Conservation (phyloP, 176 grass and related monocot species). For the Melocanna baccifera region DNA sequence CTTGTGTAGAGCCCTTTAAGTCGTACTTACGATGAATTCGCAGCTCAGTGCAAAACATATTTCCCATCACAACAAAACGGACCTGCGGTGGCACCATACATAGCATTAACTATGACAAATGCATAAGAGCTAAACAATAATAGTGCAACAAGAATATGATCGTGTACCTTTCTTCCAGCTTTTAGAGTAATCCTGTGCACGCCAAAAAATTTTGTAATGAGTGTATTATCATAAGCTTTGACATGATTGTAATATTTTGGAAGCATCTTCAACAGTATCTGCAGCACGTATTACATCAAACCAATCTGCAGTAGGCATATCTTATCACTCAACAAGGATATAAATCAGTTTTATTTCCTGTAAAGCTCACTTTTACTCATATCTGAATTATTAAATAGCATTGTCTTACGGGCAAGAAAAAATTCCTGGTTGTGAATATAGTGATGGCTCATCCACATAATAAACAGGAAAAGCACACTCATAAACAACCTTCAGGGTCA, state of each 20-base stretch:
- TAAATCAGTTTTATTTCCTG: background rate
- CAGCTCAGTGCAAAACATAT: constrained; percentile 96
- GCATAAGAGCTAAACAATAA: constrained; percentile 13
- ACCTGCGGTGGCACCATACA: constrained; percentile 51
- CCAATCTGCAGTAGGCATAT: constrained; percentile 61
- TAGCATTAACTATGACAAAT: constrained; percentile 24
- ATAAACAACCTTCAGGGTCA: background rate
- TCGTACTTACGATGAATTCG: constrained; percentile 93
- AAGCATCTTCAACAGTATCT: constrained; percentile 99
- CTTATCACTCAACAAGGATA: constrained; percentile 39
- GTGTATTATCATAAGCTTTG: constrained; percentile 97
- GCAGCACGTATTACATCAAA: constrained; percentile 65
- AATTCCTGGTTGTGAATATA: background rate
- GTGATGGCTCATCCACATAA: background rate
- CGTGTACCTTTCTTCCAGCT: constrained; percentile 66
- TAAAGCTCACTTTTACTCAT: constrained; percentile 26
- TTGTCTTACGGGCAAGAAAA: background rate
- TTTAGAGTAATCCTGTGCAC: constrained; percentile 85
- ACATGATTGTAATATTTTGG: constrained; percentile 97
- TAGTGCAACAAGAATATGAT: constrained; percentile 13
- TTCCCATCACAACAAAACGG: constrained; percentile 97
- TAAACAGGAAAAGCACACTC: constrained; percentile 16
- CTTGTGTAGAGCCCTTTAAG: constrained; percentile 90
- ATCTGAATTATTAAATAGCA: background rate
- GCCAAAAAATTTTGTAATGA: constrained; percentile 98